Evolutionary conservation across 257 asterid genomes (phyloP).

Genomic region (Datura wrightii): DNA sequence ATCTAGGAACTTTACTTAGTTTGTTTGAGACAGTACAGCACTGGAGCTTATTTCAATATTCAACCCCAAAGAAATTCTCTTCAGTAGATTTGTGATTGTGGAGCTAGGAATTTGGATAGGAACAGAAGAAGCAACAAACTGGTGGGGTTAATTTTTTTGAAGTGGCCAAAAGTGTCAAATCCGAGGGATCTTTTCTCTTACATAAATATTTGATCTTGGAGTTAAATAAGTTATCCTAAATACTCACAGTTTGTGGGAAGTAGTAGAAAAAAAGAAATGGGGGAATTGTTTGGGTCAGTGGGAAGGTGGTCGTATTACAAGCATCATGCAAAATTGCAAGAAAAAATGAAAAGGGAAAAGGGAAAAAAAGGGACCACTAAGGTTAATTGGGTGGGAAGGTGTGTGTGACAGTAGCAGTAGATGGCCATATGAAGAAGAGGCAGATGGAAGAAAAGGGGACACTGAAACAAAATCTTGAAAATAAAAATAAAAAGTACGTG

Average conservation of each 20-base stretch:
- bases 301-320: conserved; percentile 29
- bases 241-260: conserved; percentile 29
- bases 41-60: background rate
- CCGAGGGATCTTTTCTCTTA: conserved; percentile 19
- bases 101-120: conserved; percentile 26
- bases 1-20: background rate
- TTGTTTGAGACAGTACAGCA: too few relatives aligned
- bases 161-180: conserved; percentile 40
- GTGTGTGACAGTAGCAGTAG: conserved; percentile 49
- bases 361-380: conserved; percentile 62
- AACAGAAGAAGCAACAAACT: conserved; percentile 31
- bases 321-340: conserved; percentile 13
- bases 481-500: conserved; percentile 52
- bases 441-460: conserved; percentile 74
- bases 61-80: background rate
- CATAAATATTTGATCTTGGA: conserved; percentile 26
- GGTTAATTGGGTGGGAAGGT: conserved; percentile 42
- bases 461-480: conserved; percentile 40
- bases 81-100: background rate
- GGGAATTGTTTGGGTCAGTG: conserved; percentile 19
- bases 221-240: conserved; percentile 42
- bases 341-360: background rate
- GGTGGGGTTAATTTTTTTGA: conserved; percentile 24
- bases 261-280: background rate
- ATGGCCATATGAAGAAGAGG: conserved; percentile 65